Evolutionary conservation across 495 filamentous ascomycete species (phyloP), one percentile per base, ranked within the genome.

Genomic region (Podospora fimiseda): DNA sequence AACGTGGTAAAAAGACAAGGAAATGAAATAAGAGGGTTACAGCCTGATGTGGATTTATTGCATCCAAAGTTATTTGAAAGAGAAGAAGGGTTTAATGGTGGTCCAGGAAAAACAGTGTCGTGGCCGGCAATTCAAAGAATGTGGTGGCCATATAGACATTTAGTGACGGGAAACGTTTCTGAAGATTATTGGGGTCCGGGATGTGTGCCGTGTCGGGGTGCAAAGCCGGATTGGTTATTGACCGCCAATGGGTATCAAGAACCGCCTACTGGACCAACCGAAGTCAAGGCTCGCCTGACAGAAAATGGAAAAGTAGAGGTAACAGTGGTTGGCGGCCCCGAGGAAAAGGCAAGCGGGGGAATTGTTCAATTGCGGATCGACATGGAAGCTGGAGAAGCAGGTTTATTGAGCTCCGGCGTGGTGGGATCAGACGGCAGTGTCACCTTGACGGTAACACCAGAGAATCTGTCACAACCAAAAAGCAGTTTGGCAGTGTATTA

Each of bases 171-270:
- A 2, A 21, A 21, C 19, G 14, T 22, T 2, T 16, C 13, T 2
- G 21, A 24, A 9, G 18, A 21, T 1, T 46, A 46, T 21, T 46
- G 43, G 43, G 43, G 43, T 11, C 43, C 43, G 9, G 43, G 43
- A 5, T 46, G 43, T 24, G 43, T 46, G 18, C 43, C 43, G 4
- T 46, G 43, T 11, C 19, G 22, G 43, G 43, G 43, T 2, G 43
- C 43, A 11, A 46, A 16, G 22, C 43, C 43, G 19, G 43, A 46
- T 14, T 46, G 43, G 43, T 14, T 23, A 16, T 15, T 46, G 43
- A 46, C 43, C 2, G 43, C 43, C 5, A 46, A 46, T 22, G 43
- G 43, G 19, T 46, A 46, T 15, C 43, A 46, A 11, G 43, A 46
- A 24, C 43, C 43, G 19, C 19, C 43, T 21, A 22, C 43, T 16